Evolutionary conservation across 2,329 filamentous ascomycete species (phyloP).

Genomic region (Eurotiales sp.): DNA sequence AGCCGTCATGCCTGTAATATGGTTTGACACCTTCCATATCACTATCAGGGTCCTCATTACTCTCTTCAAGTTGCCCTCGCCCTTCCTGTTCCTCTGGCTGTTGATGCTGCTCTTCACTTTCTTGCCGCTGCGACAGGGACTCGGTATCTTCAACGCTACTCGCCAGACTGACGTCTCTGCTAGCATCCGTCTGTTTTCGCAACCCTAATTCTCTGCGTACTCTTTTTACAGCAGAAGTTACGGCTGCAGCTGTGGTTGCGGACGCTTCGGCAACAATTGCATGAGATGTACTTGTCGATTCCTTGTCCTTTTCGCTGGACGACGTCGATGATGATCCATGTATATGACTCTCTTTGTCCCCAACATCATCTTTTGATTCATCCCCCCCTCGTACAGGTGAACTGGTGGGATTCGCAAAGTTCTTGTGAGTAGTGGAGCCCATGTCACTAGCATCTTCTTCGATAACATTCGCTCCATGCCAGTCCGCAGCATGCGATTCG

Average conservation of each 20-base stretch:
- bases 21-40: constrained; percentile 39
- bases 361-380: too few species aligned
- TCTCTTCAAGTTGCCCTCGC: constrained; percentile 9
- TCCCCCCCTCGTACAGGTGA: too few species aligned
- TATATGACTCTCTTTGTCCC: too few species aligned
- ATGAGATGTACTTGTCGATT: constrained; percentile 7
- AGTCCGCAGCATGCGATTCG: constrained; percentile 68
- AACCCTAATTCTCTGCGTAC: constrained; percentile 59
- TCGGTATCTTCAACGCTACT: constrained; percentile 63
- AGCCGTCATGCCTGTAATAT: constrained; percentile 31
- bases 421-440: constrained; percentile 17
- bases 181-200: constrained; percentile 60
- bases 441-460: constrained; percentile 10
- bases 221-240: constrained; percentile 8
- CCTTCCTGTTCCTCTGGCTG: constrained; percentile 21
- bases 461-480: constrained; percentile 57
- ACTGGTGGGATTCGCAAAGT: constrained; percentile 1
- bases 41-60: constrained; percentile 28
- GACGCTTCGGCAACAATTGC: constrained; percentile 14
- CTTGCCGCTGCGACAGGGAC: constrained; percentile 13
- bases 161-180: constrained; percentile 65
- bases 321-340: neutral
- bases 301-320: constrained; percentile 17
- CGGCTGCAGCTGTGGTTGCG: constrained; percentile 16
- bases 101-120: constrained; percentile 25